Evolutionary conservation across 306 rosid genomes (phyloP), one percentile per base, ranked within the genome.

Genomic region (Begonia fuchsioides): DNA sequence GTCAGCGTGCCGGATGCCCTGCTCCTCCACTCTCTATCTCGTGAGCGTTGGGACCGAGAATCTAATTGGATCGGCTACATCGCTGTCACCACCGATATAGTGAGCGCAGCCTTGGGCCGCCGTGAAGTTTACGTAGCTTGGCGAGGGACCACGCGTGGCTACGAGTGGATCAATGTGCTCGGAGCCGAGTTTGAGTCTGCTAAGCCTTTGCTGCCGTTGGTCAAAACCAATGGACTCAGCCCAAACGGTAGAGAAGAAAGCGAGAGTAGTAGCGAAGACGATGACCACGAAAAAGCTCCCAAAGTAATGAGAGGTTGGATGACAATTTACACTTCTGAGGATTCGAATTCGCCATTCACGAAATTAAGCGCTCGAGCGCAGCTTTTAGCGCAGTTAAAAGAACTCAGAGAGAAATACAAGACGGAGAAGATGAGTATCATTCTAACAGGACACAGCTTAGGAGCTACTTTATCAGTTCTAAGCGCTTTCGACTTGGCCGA

Each of bases 401-500:
- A 4, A 40, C n/a, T 40, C n/a, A 40, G 2, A 12, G 44, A 12
- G n/a, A 40, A 40, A 40, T 40, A 40, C 44, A 40, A 40, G n/a
- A 4, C 2, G 1, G 44, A 40, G n/a, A 40, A 40, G 11, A 67
- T 77, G 0, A 80, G 86, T 51, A 61, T 84, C 15, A 32, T 70
- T 0, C 7, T 77, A 1, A 64, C 60, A 0, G 92, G 90, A 1
- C 86, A 84, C 32, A 84, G 86, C 39, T 71, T 80, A 0, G 94
- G 94, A 0, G 92, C 92, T 3, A 38, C 63, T 32, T 43, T 84
- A 2, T 66, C 92, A 1, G 51, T 72, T 5, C 40, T 84, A 1
- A 47, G 72, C 41, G 86, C 68, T 0, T 74, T 80, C 12, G 92
- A 84, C 38, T 32, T 74, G 43, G 92, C 71, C 2, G 94, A 74